Base-by-base conservation (phyloP, 129 eudicot genomes). In the Daucus carota region DNA sequence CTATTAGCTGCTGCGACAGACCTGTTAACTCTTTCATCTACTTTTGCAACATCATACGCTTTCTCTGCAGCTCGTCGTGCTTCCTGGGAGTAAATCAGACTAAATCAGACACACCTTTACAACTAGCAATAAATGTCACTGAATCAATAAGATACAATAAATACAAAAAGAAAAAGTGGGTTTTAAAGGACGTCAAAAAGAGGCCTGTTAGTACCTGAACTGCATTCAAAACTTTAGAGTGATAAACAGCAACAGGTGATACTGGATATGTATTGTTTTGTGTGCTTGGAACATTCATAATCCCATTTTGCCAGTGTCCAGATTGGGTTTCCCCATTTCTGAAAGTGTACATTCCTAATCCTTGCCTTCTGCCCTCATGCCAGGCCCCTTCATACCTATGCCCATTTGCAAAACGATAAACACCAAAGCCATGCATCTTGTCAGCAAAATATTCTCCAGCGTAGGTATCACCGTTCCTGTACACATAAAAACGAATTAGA, bases 321-420 rank as follows among this genome's bases (percentile, higher is more conserved):
- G 99, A 86, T 71, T 87, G 92, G 18, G 97, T 86, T 82, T 94
- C 99, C 14, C 93, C 99, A 28, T 79, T 91, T 84, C 91, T 89
- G 73, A 94, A 94, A 32, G 90, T 83, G 83, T 94, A 94, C 86
- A 84, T 89, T 24, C 99, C 97, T 38, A 94, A 93, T 50, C 99
- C 99, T 83, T 94, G 99, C 71, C 99, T 86, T 88, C 84, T 87
- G 17, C 97, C 99, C 86, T 94, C 99, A 32, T 94, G 99, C 99
- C 99, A 94, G 8, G 97, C 92, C 74, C 99, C 99, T 86, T 94
- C 99, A 40, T 94, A 94, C 41, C 89, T 83, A 82, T 94, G 99
- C 18, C 96, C 94, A 72, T 91, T 91, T 17, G 89, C 92, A 77
- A 94, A 94, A 62, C 77, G 74, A 68, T 94, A 94, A 2, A 94